Evolutionary conservation across 805 yeast species (phyloP).

Genomic region (Cyberlindnera xylosilytica): DNA sequence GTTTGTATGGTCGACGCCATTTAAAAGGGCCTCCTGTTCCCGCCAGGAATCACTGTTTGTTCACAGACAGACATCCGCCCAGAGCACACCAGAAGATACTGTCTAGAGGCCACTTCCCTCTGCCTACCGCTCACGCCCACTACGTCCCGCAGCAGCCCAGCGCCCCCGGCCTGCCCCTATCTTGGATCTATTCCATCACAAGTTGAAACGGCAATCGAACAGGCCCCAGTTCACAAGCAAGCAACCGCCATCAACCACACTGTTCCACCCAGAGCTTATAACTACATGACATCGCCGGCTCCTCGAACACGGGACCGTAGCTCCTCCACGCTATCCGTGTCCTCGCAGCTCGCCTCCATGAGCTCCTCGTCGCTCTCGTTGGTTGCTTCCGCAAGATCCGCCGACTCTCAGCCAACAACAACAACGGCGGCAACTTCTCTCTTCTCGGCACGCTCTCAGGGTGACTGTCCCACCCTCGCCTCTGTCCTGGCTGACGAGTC

Average conservation of each 20-base stretch:
- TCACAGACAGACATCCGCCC: too few relatives aligned
- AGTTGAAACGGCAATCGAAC: neutral
- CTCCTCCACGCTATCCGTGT: neutral
- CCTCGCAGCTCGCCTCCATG: neutral
- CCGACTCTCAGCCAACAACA: slow-evolving; percentile 2
- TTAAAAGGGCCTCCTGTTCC: neutral
- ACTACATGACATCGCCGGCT: neutral
- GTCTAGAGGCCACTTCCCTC: too few relatives aligned
- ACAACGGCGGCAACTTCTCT: neutral
- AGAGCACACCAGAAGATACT: too few relatives aligned
- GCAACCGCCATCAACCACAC: neutral
- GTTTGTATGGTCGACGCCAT: neutral
- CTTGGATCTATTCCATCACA: neutral
- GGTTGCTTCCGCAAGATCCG: slow-evolving; percentile 12
- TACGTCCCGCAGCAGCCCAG: neutral
- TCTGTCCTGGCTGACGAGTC: neutral
- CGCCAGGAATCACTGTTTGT: too few relatives aligned
- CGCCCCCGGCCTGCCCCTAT: neutral
- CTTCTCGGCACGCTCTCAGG: neutral
- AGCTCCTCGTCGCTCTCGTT: slow-evolving; percentile 4
- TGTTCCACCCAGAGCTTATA: too few relatives aligned
- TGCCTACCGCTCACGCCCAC: neutral
- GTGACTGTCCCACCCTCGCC: neutral
- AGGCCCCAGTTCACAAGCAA: too few relatives aligned
- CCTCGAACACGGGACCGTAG: neutral